phyloP scores from a whole-genome alignment of 306 rosid genomes.

The Inga oerstediana region DNA sequence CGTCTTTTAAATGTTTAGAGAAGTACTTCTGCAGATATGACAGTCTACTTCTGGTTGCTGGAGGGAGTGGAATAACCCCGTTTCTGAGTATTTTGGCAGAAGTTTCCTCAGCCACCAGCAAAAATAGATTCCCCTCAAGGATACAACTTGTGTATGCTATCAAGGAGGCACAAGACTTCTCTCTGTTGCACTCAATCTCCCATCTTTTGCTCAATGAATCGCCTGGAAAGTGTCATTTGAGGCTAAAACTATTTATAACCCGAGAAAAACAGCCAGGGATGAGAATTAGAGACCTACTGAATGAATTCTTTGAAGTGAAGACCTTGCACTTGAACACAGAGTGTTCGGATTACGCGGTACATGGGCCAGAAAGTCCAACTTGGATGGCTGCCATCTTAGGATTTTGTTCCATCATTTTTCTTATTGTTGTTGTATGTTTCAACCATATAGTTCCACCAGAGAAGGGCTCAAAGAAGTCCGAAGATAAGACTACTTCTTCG shows the following conservation, averaged over 20 bases:
- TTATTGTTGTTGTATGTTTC: constrained; percentile 43
- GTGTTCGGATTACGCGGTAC: constrained; percentile 50
- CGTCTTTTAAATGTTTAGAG: neutral
- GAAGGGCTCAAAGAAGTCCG: constrained; percentile 39
- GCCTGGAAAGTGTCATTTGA: constrained; percentile 46
- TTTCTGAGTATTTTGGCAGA: constrained; percentile 83
- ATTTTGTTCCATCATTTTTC: constrained; percentile 54
- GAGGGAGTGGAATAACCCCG: constrained; percentile 93
- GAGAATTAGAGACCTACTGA: constrained; percentile 49
- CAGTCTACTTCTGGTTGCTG: constrained; percentile 70
- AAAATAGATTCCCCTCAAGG: constrained; percentile 46
- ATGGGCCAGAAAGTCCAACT: constrained; percentile 63
- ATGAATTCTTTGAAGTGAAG: constrained; percentile 48
- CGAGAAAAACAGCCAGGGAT: constrained; percentile 58
- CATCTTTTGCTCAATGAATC: constrained; percentile 53
- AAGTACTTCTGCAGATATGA: constrained; percentile 69
- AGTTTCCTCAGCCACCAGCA: constrained; percentile 45
- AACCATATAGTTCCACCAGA: constrained; percentile 60
- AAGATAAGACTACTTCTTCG: constrained; percentile 67
- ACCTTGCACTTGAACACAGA: constrained; percentile 50
- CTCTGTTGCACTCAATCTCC: constrained; percentile 64
- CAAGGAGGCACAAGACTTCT: constrained; percentile 64
- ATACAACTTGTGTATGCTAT: constrained; percentile 66
- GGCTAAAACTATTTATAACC: constrained; percentile 70
- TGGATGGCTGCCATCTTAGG: constrained; percentile 72